Conservation (phyloP, 768 basidiomycete genomes). For the Termitomyces sp. region DNA sequence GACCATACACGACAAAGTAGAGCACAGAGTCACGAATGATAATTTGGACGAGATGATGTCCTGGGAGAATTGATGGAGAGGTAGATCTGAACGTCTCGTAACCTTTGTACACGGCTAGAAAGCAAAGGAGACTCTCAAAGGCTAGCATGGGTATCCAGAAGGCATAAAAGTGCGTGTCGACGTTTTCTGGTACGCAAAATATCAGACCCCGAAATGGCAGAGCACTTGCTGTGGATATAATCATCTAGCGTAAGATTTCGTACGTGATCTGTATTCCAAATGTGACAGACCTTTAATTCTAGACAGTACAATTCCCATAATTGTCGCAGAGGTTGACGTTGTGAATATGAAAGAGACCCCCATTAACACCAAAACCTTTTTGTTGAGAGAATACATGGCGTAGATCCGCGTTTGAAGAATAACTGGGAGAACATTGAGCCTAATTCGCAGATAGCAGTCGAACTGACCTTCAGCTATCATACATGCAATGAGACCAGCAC, state of each 20-base stretch:
- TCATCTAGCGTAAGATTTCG: background rate
- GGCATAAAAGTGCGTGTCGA: conserved; percentile 44
- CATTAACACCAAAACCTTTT: conserved; percentile 47
- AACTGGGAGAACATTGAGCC: conserved; percentile 27
- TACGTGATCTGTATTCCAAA: background rate
- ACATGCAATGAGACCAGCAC: conserved; percentile 52
- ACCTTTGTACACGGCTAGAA: conserved; percentile 44
- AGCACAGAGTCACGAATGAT: conserved; percentile 55
- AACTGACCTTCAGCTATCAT: conserved; percentile 52
- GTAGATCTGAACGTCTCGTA: conserved; percentile 39
- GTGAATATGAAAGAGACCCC: conserved; percentile 35
- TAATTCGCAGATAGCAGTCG: background rate
- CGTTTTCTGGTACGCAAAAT: conserved; percentile 40
- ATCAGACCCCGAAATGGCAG: conserved; percentile 19
- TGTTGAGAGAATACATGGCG: conserved; percentile 55
- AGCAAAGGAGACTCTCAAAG: conserved; percentile 52
- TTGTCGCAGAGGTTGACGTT: conserved; percentile 36
- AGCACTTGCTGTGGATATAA: conserved; percentile 13
- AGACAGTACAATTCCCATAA: conserved; percentile 45
- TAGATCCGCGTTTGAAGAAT: conserved; percentile 64
- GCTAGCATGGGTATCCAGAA: conserved; percentile 62
- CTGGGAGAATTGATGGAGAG: conserved; percentile 37
- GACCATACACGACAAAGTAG: conserved; percentile 54
- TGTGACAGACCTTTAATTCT: conserved; percentile 35
- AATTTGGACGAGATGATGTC: conserved; percentile 42